Percentiles rank a stretch among this genome's conserved stretches.
These are phyloP conservation scores for Didymella keratinophila DNA, from an alignment of 2,329 filamentous ascomycete species.

Conservation along the genomic window DNA sequence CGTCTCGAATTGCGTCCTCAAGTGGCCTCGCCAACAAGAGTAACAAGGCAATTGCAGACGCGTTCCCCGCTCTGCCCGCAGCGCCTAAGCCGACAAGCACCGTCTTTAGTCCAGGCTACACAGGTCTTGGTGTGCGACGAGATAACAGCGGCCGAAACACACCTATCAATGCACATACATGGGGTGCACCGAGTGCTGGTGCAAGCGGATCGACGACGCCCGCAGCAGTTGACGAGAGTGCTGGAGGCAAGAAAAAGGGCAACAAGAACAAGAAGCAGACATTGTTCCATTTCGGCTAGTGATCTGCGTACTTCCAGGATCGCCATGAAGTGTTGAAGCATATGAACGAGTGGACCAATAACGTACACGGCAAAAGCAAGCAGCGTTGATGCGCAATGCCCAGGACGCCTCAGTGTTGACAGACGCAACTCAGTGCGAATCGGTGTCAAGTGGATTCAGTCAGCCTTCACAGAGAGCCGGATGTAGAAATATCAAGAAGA, in stretches of 20 bases:
- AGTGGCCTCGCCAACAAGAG: constrained; percentile 37
- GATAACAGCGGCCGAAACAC: constrained; percentile 52
- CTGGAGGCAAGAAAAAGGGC: constrained; percentile 54
- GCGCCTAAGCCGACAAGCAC: constrained; percentile 73
- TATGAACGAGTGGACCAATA: neutral
- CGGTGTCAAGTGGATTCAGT: neutral
- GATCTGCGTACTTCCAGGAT: neutral
- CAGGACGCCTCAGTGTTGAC: neutral
- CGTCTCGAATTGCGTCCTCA: constrained; percentile 44
- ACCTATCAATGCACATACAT: constrained; percentile 48
- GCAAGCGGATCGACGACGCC: constrained; percentile 35
- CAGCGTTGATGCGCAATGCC: neutral
- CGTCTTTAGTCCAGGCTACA: constrained; percentile 60
- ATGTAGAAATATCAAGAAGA: neutral
- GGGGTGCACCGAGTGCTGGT: constrained; percentile 46
- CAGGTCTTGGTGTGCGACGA: constrained; percentile 54
- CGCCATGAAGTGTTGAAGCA: neutral
- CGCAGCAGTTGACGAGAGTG: constrained; percentile 33
- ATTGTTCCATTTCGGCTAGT: constrained; percentile 59
- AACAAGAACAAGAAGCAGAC: constrained; percentile 61
- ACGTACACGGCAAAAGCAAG: constrained; percentile 8
- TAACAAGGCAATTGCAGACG: constrained; percentile 56
- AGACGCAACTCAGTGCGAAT: neutral
- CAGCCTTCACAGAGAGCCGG: neutral
- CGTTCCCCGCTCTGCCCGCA: constrained; percentile 83